A percentile compares a stretch with the other conserved stretches of the same genome.
These are phyloP conservation scores for Wallacemonas rigidus DNA, from an alignment of 208 protist species.

Conservation along the genomic window DNA sequence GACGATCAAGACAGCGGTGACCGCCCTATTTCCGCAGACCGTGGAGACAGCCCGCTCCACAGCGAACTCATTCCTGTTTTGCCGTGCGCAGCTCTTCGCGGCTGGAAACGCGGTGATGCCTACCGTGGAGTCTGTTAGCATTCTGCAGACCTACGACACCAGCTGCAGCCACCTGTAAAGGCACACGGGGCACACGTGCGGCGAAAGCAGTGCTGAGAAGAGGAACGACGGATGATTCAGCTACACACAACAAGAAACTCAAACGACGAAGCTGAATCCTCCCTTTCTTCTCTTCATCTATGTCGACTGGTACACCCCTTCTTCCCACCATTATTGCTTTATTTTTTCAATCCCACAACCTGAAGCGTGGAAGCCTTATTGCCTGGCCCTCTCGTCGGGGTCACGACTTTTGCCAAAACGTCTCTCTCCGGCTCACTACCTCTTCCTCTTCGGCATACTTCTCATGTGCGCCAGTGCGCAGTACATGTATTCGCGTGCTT, in stretches of 20 bases:
- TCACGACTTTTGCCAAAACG: background rate
- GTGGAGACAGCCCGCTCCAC: background rate
- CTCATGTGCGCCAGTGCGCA: background rate
- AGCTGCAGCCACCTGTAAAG: background rate
- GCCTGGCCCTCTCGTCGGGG: background rate
- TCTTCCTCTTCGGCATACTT: background rate
- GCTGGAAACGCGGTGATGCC: background rate
- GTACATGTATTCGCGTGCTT: too few species aligned
- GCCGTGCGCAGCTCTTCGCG: slow-evolving; percentile 10
- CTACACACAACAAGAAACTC: too few species aligned
- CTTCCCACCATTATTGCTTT: background rate
- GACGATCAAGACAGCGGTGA: background rate
- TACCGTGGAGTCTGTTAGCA: background rate
- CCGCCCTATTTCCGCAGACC: slow-evolving; percentile 1
- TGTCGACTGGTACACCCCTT: too few species aligned
- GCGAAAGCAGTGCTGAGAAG: too few species aligned
- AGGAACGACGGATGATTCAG: too few species aligned
- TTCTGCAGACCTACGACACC: background rate
- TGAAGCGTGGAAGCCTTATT: background rate
- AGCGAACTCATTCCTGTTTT: slow-evolving; percentile 1
- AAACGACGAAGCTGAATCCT: too few species aligned
- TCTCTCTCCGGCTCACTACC: background rate
- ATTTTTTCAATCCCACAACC: background rate
- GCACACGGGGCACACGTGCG: background rate
- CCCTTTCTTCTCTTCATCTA: too few species aligned